A percentile compares a stretch with the other conserved stretches of the same genome.
These are phyloP conservation scores for Torrubiella hemipterigena DNA, from an alignment of 2,329 filamentous ascomycete genomes.

Conservation along the genomic window DNA sequence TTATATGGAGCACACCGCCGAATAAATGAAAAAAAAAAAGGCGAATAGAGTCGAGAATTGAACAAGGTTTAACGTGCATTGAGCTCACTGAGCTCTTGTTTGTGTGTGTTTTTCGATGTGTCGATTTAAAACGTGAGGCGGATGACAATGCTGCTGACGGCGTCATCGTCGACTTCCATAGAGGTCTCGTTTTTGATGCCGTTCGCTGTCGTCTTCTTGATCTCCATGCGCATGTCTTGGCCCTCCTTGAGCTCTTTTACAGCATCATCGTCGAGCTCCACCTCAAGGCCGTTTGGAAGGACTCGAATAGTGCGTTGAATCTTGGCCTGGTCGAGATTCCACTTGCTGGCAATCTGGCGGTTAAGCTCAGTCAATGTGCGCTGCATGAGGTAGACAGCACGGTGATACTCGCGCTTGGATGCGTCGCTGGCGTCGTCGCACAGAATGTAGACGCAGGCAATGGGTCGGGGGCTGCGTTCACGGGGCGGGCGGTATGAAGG, in stretches of 20 bases:
- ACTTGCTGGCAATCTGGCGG: constrained; percentile 63
- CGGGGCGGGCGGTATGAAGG: constrained; percentile 67
- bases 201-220: constrained; percentile 39
- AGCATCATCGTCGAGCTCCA: constrained; percentile 85
- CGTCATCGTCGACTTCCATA: constrained; percentile 33
- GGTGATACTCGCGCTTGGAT: constrained; percentile 54
- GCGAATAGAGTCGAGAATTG: not conserved
- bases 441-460: constrained; percentile 81
- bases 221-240: constrained; percentile 77
- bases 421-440: constrained; percentile 37
- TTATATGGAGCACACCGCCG: too few relatives aligned
- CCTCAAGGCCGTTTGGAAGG: constrained; percentile 62
- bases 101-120: too few relatives aligned
- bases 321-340: constrained; percentile 60
- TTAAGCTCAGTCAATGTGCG: constrained; percentile 67
- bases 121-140: constrained; percentile 36
- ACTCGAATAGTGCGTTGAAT: constrained; percentile 62
- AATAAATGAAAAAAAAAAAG: too few relatives aligned
- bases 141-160: constrained; percentile 25
- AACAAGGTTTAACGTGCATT: too few relatives aligned
- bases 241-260: constrained; percentile 75
- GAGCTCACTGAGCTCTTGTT: too few relatives aligned
- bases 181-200: constrained; percentile 52
- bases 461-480: constrained; percentile 56
- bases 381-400: constrained; percentile 74